These are phyloP conservation scores for Tephrocybe sp. DNA, from an alignment of 768 basidiomycete genomes.

Conservation along the genomic window DNA sequence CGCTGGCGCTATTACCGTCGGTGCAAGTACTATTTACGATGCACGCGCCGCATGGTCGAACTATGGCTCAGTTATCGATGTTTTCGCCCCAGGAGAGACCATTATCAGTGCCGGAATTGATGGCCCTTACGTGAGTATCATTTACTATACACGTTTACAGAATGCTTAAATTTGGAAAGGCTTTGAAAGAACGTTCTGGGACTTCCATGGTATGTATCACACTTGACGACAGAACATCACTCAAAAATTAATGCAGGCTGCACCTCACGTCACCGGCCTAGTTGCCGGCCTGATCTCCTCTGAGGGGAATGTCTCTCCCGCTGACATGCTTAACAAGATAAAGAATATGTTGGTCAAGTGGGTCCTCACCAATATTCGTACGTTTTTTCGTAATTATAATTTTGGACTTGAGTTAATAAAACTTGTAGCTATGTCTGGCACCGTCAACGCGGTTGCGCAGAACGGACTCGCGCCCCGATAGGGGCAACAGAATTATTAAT, in stretches of 20 bases:
- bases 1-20: slow-evolving; percentile 9
- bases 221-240: background rate
- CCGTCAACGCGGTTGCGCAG: too few species aligned
- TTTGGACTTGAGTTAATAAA: too few species aligned
- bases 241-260: slow-evolving; percentile 1
- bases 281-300: slow-evolving; percentile 11
- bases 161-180: too few species aligned
- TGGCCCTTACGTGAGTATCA: too few species aligned
- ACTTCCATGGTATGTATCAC: slow-evolving; percentile 14
- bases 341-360: too few species aligned
- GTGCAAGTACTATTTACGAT: slow-evolving; percentile 25
- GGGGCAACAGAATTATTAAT: too few species aligned
- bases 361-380: too few species aligned
- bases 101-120: slow-evolving; percentile 25
- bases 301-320: slow-evolving; percentile 4
- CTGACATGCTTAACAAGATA: too few species aligned
- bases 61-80: slow-evolving; percentile 30
- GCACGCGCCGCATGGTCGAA: slow-evolving; percentile 33
- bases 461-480: too few species aligned
- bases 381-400: too few species aligned
- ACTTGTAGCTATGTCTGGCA: too few species aligned
- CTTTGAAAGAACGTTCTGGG: slow-evolving; percentile 1
- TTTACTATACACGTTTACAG: too few species aligned
- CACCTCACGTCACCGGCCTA: slow-evolving; percentile 13
- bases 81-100: slow-evolving; percentile 33